Evolutionary conservation across 176 grass and related monocot genomes (phyloP).

Genomic region (Saccharum officinarum): DNA sequence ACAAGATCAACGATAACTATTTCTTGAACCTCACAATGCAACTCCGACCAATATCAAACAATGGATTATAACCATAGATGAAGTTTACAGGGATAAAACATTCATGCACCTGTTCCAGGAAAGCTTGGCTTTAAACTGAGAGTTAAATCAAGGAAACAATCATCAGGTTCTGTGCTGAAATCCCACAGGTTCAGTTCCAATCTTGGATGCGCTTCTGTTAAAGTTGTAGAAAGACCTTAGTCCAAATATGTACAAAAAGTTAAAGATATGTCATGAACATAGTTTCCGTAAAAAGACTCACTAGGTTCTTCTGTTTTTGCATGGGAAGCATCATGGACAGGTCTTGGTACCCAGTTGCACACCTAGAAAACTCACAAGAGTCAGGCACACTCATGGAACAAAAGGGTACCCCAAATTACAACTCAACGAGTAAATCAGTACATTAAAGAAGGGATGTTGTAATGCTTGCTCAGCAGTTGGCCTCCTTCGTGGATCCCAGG

Average conservation of each 20-base stretch:
- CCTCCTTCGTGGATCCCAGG: slow-evolving; percentile 83
- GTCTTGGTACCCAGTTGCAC: slow-evolving; percentile 46
- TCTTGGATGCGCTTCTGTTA: slow-evolving; percentile 57
- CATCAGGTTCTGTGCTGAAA: slow-evolving; percentile 70
- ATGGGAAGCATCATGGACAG: slow-evolving; percentile 42
- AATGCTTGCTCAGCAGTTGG: slow-evolving; percentile 85
- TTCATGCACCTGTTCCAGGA: slow-evolving; percentile 58
- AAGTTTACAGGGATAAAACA: not conserved
- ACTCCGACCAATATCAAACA: not conserved
- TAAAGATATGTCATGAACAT: not conserved
- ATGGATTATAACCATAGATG: not conserved
- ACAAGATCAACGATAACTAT: not conserved
- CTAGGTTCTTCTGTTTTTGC: slow-evolving; percentile 45
- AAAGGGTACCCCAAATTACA: slow-evolving; percentile 7
- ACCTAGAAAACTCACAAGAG: slow-evolving; percentile 47
- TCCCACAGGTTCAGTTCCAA: slow-evolving; percentile 86
- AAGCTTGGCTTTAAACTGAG: slow-evolving; percentile 74
- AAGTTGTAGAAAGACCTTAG: not conserved
- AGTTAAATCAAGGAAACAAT: slow-evolving; percentile 82
- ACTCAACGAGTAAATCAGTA: slow-evolving; percentile 36
- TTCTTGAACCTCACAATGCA: not conserved
- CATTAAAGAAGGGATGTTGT: slow-evolving; percentile 91
- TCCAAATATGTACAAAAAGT: not conserved
- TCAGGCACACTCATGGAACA: slow-evolving; percentile 28
- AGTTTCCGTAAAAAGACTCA: slow-evolving; percentile 36